These are phyloP conservation scores for Forsythia viridissima DNA, from an alignment of 257 asterid genomes.

Conservation along the genomic window DNA sequence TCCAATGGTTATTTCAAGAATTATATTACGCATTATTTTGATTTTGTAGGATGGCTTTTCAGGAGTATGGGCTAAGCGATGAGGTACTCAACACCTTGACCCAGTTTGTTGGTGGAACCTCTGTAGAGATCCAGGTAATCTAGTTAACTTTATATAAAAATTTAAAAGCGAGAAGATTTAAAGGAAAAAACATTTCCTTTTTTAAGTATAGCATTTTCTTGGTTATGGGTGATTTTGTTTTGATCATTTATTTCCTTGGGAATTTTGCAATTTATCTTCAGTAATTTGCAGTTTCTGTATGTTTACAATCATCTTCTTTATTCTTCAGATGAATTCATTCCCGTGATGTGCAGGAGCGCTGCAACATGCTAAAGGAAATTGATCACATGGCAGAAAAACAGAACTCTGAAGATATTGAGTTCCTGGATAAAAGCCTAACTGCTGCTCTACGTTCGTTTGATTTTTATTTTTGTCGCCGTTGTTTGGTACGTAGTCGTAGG, in stretches of 20 bases:
- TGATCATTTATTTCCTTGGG: constrained; percentile 1
- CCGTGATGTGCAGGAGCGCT: constrained; percentile 71
- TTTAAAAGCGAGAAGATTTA: neutral
- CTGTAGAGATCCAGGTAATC: constrained; percentile 75
- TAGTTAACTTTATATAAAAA: neutral
- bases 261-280: constrained; percentile 9
- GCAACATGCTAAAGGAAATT: constrained; percentile 63
- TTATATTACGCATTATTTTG: constrained; percentile 20
- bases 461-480: constrained; percentile 94
- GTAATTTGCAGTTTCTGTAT: constrained; percentile 6
- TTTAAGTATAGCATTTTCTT: constrained; percentile 5
- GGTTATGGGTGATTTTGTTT: constrained; percentile 17
- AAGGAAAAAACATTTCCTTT: neutral
- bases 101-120: constrained; percentile 83
- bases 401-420: constrained; percentile 38
- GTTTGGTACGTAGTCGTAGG: constrained; percentile 67
- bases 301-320: constrained; percentile 24
- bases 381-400: constrained; percentile 37
- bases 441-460: constrained; percentile 90
- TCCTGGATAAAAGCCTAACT: constrained; percentile 65
- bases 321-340: constrained; percentile 36
- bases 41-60: constrained; percentile 64
- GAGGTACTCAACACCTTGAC: constrained; percentile 67
- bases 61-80: constrained; percentile 55
- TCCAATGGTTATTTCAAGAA: constrained; percentile 7